Evolutionary conservation across 2,329 filamentous ascomycete species (phyloP), one percentile per base, ranked within the genome.

Genomic region (Botrytis galanthina): DNA sequence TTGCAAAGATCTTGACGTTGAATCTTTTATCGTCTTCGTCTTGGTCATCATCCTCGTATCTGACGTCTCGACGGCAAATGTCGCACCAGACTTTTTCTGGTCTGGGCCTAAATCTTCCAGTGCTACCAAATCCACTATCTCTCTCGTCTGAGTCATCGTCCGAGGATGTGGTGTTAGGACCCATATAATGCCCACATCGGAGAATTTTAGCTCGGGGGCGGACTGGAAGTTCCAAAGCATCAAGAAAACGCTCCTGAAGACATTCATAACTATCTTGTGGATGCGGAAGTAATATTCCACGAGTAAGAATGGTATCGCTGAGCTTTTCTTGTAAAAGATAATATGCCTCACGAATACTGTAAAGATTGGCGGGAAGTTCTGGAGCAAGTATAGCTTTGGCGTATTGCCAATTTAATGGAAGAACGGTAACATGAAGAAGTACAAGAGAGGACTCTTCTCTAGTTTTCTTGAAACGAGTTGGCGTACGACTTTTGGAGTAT

Each of bases 1-100:
- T 95, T 0, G 96, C 96, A 80, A 95, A 99, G 1, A 98, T 91
- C 80, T 94, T 96, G 81, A 98, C 87, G 44, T 90, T 88, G 85
- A 93, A 96, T 87, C 86, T 59, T n/a, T 76, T 77, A 42, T 79
- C 77, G 42, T 75, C 74, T 46, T 68, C 71, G 22, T 74, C 74
- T 32, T 75, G 57, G 18, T 76, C 77, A 2, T 75, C 73, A 26
- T 77, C 74, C 61, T 81, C 80, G 51, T 80, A 75, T 62, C 75
- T 76, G 3, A 82, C 77, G 71, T 81, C 80, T 46, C 78, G 73
- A 26, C 76, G 67, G 60, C 81, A 82, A 26, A 81, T 80, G 60
- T 81, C 79, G 62, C 81, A 82, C 78, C 79, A 81, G 61, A 76
- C 77, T 35, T 75, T 77, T n/a, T 74, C 73, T 10, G 51, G 39